Base-by-base conservation (phyloP, 345 rosid genomes). In the Salix koriyanagi region DNA sequence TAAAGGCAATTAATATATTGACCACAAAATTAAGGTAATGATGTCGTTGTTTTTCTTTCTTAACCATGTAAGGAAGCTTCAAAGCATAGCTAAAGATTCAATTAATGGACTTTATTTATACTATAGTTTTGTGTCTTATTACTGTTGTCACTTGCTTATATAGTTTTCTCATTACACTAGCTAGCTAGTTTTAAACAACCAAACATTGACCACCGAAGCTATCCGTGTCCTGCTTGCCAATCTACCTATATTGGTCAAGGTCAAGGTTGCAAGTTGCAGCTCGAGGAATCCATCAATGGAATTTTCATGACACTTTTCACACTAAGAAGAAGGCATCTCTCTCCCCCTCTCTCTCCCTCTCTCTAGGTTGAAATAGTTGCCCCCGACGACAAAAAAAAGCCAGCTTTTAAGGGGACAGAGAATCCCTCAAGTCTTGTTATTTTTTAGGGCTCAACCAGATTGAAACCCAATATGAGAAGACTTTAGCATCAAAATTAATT, bases 331-430 rank as follows among this genome's bases (percentile, higher is more conserved):
- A 67, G 69, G 84, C 80, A 79, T 30, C 32, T 30, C 32, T 77
- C 44, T 6, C 36, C 21, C 64, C 25, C 62, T 9, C 39, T 37
- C 69, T 18, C 32, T 5, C 48, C 3, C 50, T 10, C 44, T 1
- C 44, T 41, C 44, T 48, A 60, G 5, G 48, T 41, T 18, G 30
- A 75, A 83, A 77, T 73, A 76, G 86, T 83, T 77, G 78, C 75
- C 75, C 76, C 81, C 83, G 23, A 82, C 79, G 87, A 87, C 88
- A 87, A 85, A 66, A 84, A 87, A 72, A 79, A 76, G 85, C 83
- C 88, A 82, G 89, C 86, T 80, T 84, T 70, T 42, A 46, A 67
- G 85, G 65, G 85, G 56, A 69, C 83, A 70, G 61, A 79, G 81
- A 86, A 82, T 83, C 86, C 69, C 46, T 67, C 83, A 70, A 60